Evolutionary conservation across 306 rosid species (phyloP).

Genomic region (Quercus ilex): DNA sequence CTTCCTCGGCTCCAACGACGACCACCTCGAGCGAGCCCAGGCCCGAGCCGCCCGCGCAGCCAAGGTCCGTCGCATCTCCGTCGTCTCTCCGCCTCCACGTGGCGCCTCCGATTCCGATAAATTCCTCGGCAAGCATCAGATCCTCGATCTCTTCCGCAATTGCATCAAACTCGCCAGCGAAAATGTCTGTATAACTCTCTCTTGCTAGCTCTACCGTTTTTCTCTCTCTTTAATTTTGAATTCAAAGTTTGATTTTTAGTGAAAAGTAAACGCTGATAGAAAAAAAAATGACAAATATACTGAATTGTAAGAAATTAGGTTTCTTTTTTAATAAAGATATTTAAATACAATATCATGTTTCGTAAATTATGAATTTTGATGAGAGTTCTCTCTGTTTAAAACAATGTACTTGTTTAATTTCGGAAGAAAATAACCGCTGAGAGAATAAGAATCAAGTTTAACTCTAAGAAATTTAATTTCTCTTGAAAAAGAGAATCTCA

Average conservation of each 20-base stretch:
- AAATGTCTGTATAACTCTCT: conserved; percentile 42
- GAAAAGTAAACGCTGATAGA: background rate
- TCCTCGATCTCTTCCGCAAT: conserved; percentile 83
- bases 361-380: no score
- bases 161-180: conserved; percentile 98
- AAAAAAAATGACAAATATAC: no score
- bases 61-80: conserved; percentile 62
- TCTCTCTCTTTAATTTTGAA: background rate
- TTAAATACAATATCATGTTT: no score
- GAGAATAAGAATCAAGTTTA: background rate
- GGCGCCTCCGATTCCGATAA: conserved; percentile 26
- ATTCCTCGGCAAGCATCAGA: conserved; percentile 75
- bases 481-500: no score
- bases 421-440: background rate
- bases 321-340: no score
- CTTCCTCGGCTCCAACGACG: conserved; percentile 80
- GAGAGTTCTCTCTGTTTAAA: no score
- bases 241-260: background rate
- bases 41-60: conserved; percentile 95
- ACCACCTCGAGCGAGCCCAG: conserved; percentile 83
- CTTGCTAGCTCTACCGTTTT: background rate
- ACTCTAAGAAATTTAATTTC: no score
- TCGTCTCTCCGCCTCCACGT: conserved; percentile 27
- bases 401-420: no score
- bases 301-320: no score